Base-by-base conservation (phyloP, 257 asterid species). In the Primulina huaijiensis region DNA sequence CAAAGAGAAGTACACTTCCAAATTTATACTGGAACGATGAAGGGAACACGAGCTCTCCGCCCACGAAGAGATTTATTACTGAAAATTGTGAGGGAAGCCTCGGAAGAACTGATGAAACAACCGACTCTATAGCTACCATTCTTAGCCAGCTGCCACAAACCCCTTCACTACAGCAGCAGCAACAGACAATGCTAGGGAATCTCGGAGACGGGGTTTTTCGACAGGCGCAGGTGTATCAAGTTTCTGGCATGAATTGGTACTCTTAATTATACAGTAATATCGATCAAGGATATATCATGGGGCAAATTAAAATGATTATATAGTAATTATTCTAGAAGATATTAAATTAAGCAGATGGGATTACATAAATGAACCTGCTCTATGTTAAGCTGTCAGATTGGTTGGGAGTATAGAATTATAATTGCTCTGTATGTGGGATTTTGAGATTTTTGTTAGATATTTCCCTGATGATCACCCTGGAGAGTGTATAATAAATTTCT, bases 141-240 rank as follows among this genome's bases (percentile, higher is more conserved):
- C 68, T 87, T 12, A 77, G 88, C 37, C 96, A 85, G 75, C 75
- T 87, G 38, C 97, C 93, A 3, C 90, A 84, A 71, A 80, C 86
- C 4, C 59, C 85, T 1, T 72, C 88, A 61, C 25, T 79, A 19
- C 62, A 71, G 31, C 78, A 79, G 73, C 83, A 79, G 40, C 94
- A 89, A 27, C 87, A 86, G 71, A 52, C 86, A 69, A 76, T 84
- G 79, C 72, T 90, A 6, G 97, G 95, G 3, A 79, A 81, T 20
- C 79, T 86, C 2, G 86, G 83, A 1, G 96, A 89, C 8, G 95
- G 95, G 67, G 91, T 84, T 19, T 85, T 89, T 33, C 79, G 79
- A 23, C 84, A 79, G 6, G 7, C 55, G 57, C 81, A 72, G 14
- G 59, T 53, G 19, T 75, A 75, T 63, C 80, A 81, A 10, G 68